Evolutionary conservation across 148 eudicot species (phyloP).

Genomic region (Selenicereus undatus): DNA sequence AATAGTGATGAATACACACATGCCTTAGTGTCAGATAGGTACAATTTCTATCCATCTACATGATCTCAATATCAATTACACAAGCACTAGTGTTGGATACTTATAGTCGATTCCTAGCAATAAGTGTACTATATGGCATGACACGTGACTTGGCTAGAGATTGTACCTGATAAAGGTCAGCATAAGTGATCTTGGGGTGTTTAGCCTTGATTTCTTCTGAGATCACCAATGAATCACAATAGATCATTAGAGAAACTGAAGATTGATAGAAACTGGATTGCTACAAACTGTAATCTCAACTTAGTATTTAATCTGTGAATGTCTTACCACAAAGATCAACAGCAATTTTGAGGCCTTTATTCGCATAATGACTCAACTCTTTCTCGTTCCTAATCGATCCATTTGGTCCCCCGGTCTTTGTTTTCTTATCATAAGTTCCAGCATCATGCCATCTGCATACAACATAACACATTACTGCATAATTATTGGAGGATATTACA

Average conservation of each 20-base stretch:
- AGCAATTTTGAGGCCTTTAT: conserved; percentile 61
- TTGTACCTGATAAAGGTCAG: conserved; percentile 81
- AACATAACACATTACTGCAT: neutral
- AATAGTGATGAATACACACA: too few relatives aligned
- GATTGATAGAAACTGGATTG: neutral
- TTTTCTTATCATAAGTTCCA: conserved; percentile 73
- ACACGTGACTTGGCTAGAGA: neutral
- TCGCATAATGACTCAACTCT: conserved; percentile 55
- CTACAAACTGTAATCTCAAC: neutral
- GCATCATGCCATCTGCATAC: conserved; percentile 82
- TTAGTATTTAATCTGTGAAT: neutral
- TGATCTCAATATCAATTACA: neutral
- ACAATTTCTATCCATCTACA: neutral
- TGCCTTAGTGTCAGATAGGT: too few relatives aligned
- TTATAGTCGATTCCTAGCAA: too few relatives aligned
- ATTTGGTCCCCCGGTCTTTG: conserved; percentile 91
- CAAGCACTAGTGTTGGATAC: too few relatives aligned
- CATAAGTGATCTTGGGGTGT: conserved; percentile 63
- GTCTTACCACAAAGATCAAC: conserved; percentile 64
- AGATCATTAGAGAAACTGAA: too few relatives aligned
- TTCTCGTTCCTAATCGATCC: conserved; percentile 64
- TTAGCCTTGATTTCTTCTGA: conserved; percentile 70
- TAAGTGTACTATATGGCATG: neutral
- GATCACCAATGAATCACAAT: conserved; percentile 10
- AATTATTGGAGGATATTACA: too few relatives aligned